A percentile compares a stretch with the other conserved stretches of the same genome.
phyloP scores from a whole-genome alignment of 2,329 filamentous ascomycete species.

The Aspergillus tanneri region DNA sequence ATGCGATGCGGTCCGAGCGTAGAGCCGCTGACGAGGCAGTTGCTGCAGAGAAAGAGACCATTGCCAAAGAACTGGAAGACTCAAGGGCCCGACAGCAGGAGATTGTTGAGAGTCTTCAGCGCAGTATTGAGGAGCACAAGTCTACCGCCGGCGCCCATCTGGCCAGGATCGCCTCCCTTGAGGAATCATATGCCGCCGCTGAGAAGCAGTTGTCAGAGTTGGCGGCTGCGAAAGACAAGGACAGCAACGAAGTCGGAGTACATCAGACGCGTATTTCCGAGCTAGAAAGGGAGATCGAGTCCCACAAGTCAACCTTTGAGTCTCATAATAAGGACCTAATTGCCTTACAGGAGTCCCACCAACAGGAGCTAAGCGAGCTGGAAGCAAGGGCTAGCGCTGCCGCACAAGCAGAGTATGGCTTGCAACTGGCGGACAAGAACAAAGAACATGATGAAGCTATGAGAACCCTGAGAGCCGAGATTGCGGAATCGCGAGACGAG shows the following conservation, averaged over 20 bases:
- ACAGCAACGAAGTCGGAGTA: constrained; percentile 50
- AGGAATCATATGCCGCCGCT: constrained; percentile 67
- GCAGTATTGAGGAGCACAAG: constrained; percentile 79
- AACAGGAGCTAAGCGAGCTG: constrained; percentile 42
- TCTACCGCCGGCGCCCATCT: constrained; percentile 67
- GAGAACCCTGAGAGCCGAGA: constrained; percentile 60
- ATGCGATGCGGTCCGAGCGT: constrained; percentile 47
- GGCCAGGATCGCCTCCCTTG: constrained; percentile 69
- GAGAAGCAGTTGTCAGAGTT: constrained; percentile 68
- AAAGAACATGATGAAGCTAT: constrained; percentile 59
- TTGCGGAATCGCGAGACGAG: constrained; percentile 65
- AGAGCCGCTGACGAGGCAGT: constrained; percentile 30
- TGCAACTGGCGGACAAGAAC: constrained; percentile 52
- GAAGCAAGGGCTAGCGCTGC: constrained; percentile 39
- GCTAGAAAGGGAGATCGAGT: constrained; percentile 57
- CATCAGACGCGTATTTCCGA: constrained; percentile 50
- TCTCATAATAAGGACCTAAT: constrained; percentile 55
- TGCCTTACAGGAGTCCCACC: constrained; percentile 55
- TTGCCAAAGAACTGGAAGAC: constrained; percentile 49
- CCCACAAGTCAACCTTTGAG: constrained; percentile 56
- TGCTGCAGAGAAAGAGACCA: constrained; percentile 35
- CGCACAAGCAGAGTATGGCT: constrained; percentile 38
- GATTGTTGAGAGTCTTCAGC: constrained; percentile 62
- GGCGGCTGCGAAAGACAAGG: constrained; percentile 58
- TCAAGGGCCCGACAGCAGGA: constrained; percentile 60